Base-by-base conservation (phyloP, 2,329 filamentous ascomycete genomes). In the Neospermospora avenae region DNA sequence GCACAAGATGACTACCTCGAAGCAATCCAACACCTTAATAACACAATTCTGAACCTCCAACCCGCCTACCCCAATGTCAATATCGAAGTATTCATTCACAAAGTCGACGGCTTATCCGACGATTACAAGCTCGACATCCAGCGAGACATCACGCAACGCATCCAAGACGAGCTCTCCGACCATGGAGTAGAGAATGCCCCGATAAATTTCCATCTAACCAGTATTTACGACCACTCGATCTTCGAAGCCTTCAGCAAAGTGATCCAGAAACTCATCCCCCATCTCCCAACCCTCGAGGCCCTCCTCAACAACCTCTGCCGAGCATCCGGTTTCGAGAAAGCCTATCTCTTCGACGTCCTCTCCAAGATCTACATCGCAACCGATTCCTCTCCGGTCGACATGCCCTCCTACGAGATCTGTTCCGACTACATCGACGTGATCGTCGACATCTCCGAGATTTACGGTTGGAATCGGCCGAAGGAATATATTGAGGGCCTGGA, bases 291-390 rank as follows among this genome's bases (percentile, higher is more conserved):
- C 25, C 85, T 99, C 58, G 95, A 99, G 76, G 89, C 92, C 54
- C 84, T 99, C 75, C 88, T 99, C 70, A 97, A 96, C 70, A 95
- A 93, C 67, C 84, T 99, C 44, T 96, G 91, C 77, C 91, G 90
- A 63, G 95, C 91, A 14, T 98, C 93, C 72, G 89, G 91, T 51
- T 97, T 99, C 73, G 93, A 98, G 74, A 99, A 99, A 77, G 93
- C 93, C 3, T 99, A 99, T 74, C 85, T 99, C 6, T 99, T 99
- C 73, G 96, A 99, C 72, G 93, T 98, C 8, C 84, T 96, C 68
- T 96, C 91, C 77, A 99, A 99, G 78, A 96, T 99, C 64, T 99
- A 99, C 77, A 96, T 99, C 68, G 95, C 95, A 0, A 97, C 93
- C 4, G 95, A 99, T 74, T 95, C 89, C 31, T 89, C 90, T 41